Percentiles rank a stretch among this genome's conserved stretches.
phyloP scores from a whole-genome alignment of 106 monocot species.

The Posidonia australis region DNA sequence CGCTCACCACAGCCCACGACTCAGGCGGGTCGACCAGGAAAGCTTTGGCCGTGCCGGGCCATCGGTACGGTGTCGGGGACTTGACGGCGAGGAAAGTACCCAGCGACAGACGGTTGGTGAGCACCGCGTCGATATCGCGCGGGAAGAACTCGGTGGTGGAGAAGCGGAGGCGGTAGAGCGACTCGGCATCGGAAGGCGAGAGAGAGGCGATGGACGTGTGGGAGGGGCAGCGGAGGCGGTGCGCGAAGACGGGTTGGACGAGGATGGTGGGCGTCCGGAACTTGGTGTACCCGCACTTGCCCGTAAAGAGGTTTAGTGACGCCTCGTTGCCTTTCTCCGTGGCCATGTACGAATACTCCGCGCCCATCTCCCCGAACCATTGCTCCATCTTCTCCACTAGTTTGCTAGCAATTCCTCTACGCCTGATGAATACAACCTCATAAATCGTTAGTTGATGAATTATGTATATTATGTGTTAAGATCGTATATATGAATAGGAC shows the following conservation, averaged over 20 bases:
- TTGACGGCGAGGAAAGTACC: slow-evolving; percentile 48
- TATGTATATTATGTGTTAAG: too few species aligned
- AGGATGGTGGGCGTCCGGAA: slow-evolving; percentile 64
- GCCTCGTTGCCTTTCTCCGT: slow-evolving; percentile 64
- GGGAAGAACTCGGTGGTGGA: slow-evolving; percentile 76
- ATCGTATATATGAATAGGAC: too few species aligned
- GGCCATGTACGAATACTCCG: slow-evolving; percentile 83
- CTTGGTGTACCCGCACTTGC: slow-evolving; percentile 53
- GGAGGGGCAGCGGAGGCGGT: slow-evolving; percentile 16
- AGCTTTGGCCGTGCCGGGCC: slow-evolving; percentile 5
- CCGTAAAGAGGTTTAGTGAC: slow-evolving; percentile 49
- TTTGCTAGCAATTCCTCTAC: slow-evolving; percentile 45
- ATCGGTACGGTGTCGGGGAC: slow-evolving; percentile 5
- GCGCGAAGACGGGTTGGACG: slow-evolving; percentile 65
- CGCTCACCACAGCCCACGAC: slow-evolving; percentile 82
- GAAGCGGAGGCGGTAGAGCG: slow-evolving; percentile 43
- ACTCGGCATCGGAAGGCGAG: slow-evolving; percentile 27
- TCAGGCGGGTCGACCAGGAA: slow-evolving; percentile 37
- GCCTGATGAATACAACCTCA: too few species aligned
- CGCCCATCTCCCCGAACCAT: slow-evolving; percentile 49
- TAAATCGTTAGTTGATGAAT: too few species aligned
- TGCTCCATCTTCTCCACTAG: slow-evolving; percentile 45
- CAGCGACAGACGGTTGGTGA: slow-evolving; percentile 41
- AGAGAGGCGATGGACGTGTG: slow-evolving; percentile 23
- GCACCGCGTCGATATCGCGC: slow-evolving; percentile 54